Evolutionary conservation across 2,329 filamentous ascomycete species (phyloP), one percentile per base, ranked within the genome.

Genomic region (Hortaea sp.): DNA sequence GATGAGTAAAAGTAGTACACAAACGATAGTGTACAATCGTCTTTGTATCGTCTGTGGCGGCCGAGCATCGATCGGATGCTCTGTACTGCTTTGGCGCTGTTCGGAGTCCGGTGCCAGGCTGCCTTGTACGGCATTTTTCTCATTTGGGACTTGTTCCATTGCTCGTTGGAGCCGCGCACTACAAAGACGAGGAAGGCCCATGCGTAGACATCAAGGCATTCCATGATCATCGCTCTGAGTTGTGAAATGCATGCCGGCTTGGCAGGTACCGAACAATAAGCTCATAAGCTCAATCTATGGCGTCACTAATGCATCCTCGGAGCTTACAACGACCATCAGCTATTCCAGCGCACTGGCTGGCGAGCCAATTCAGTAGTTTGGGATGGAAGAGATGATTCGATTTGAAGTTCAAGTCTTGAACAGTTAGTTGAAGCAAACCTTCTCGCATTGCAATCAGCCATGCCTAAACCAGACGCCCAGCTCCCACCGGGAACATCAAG

Each of bases 401-500:
- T n/a, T 35, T 35, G 9, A 4, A 35, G 32, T 20, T 11, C 20
- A 20, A 20, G n/a, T n/a, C n/a, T n/a, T n/a, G n/a, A n/a, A n/a
- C n/a, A n/a, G n/a, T n/a, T n/a, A n/a, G n/a, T n/a, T n/a, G 13
- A 7, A 39, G 10, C 7, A 7, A 39, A 27, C 38, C 9, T 32
- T 43, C 32, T n/a, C 7, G 32, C n/a, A 35, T 9, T 9, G 11
- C 41, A 43, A 37, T 30, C 45, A 10, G 12, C 42, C 28, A 47
- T 27, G 11, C 20, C 38, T 39, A 13, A 50, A 35, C 35, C 45
- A 13, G 13, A 35, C 10, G 46, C 49, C 6, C 39, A 42, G 29
- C 47, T 57, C 5, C 55, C 55, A 2, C 39, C 47, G 13, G 55
- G 53, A 28, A 52, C 43, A 5, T 40, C 50, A 13, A 44, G 44